Conservation (phyloP, 1,284 basidiomycete genomes). For the Boletus sp. region DNA sequence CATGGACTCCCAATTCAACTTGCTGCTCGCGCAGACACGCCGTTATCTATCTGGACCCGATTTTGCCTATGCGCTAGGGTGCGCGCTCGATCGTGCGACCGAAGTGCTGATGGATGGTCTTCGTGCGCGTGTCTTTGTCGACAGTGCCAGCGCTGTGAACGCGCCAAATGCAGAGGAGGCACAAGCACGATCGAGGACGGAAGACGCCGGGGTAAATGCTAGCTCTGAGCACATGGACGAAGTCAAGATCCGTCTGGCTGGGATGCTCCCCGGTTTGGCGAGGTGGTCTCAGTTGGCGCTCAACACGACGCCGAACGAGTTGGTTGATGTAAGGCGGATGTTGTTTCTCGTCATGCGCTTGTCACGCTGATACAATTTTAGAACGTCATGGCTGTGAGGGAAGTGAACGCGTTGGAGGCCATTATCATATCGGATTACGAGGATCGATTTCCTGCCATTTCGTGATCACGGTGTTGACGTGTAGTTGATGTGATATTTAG, state of each 20-base stretch:
- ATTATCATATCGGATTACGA: constrained; percentile 45
- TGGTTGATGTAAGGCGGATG: constrained; percentile 66
- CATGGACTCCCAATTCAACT: constrained; percentile 52
- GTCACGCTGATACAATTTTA: constrained; percentile 12
- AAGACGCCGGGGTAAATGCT: constrained; percentile 3
- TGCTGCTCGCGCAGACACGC: constrained; percentile 68
- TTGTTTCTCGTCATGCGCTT: neutral
- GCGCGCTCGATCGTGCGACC: constrained; percentile 66
- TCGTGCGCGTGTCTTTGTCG: constrained; percentile 51
- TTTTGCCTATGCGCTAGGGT: constrained; percentile 64
- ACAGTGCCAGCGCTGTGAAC: constrained; percentile 23
- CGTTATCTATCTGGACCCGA: constrained; percentile 62
- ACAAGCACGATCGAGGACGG: constrained; percentile 21
- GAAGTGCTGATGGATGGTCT: constrained; percentile 52
- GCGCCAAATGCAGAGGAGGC: constrained; percentile 16
- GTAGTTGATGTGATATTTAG: neutral
- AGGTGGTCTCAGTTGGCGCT: constrained; percentile 72
- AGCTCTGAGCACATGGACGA: constrained; percentile 33
- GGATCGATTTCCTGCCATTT: constrained; percentile 27
- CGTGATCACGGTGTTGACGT: constrained; percentile 12
- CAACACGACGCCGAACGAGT: constrained; percentile 73
- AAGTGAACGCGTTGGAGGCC: constrained; percentile 46
- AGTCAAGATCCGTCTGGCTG: constrained; percentile 62
- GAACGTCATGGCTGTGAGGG: constrained; percentile 41
- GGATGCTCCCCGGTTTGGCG: constrained; percentile 72